Evolutionary conservation across 108 stramenopile species (phyloP).

Genomic region (Bacterosira constricta): DNA sequence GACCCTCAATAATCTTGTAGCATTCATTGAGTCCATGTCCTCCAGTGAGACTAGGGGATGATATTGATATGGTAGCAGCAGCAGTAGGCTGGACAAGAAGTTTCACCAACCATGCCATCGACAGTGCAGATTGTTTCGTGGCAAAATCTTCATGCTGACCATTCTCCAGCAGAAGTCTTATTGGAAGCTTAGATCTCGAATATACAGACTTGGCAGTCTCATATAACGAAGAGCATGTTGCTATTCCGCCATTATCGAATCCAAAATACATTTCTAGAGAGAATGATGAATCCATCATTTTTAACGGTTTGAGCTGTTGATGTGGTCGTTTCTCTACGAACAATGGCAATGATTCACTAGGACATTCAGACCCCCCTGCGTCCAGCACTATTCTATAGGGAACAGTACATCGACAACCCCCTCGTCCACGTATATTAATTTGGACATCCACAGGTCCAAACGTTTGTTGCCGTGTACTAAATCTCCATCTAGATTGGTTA

Average conservation of each 20-base stretch:
- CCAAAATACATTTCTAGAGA: constrained; percentile 48
- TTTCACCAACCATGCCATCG: constrained; percentile 20
- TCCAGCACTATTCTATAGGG: constrained; percentile 17
- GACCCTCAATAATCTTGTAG: constrained; percentile 42
- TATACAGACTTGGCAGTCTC: constrained; percentile 34
- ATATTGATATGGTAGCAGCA: constrained; percentile 22
- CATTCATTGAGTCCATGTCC: constrained; percentile 61
- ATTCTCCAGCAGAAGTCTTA: constrained; percentile 6
- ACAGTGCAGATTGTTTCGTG: constrained; percentile 5
- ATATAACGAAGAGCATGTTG: constrained; percentile 7
- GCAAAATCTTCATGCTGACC: constrained; percentile 10
- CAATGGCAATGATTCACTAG: background rate
- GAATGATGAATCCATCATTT: constrained; percentile 42
- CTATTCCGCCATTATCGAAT: constrained; percentile 8
- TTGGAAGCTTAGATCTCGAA: constrained; percentile 32
- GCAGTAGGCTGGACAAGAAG: constrained; percentile 7
- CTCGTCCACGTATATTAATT: constrained; percentile 56
- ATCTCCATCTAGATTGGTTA: constrained; percentile 42
- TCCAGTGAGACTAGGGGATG: constrained; percentile 52
- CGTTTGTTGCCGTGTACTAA: constrained; percentile 57
- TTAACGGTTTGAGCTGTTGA: constrained; percentile 23
- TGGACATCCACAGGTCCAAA: constrained; percentile 44
- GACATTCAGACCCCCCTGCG: constrained; percentile 16
- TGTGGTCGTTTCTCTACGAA: constrained; percentile 45
- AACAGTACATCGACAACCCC: constrained; percentile 28